phyloP scores from a whole-genome alignment of 1,284 basidiomycete genomes.

The Ustilago crameri region DNA sequence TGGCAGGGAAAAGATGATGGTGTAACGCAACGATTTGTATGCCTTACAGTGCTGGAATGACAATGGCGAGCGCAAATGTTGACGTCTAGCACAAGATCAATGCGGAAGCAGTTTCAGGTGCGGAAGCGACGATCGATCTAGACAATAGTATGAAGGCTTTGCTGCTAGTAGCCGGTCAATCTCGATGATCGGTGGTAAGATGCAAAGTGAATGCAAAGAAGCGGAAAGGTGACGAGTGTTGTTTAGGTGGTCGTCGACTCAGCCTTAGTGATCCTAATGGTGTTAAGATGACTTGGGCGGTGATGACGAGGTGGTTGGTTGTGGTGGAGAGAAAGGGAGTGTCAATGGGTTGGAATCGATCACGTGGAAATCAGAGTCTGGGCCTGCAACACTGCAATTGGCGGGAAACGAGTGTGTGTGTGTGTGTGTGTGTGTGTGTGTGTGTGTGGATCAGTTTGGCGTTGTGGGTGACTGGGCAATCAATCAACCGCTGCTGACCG shows the following conservation, averaged over 20 bases:
- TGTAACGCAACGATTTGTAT: conserved; percentile 3
- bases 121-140: not conserved
- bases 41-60: conserved; percentile 3
- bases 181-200: not conserved
- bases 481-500: not conserved
- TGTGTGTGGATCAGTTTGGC: conserved; percentile 1
- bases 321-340: conserved; percentile 17
- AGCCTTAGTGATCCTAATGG: conserved; percentile 18
- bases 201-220: not conserved
- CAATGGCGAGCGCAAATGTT: conserved; percentile 23
- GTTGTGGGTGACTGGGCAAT: not conserved
- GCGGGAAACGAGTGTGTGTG: not conserved
- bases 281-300: conserved; percentile 6
- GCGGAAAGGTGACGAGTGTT: conserved; percentile 2
- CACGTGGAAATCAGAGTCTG: conserved; percentile 4
- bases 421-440: not conserved
- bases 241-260: conserved; percentile 15
- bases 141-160: too few relatives aligned
- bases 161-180: not conserved
- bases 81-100: conserved; percentile 4
- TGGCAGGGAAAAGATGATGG: conserved; percentile 1
- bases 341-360: conserved; percentile 4
- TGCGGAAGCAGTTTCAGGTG: not conserved
- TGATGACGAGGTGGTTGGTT: conserved; percentile 14
- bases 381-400: not conserved